Percentiles rank a stretch among this genome's conserved stretches.
Conservation (phyloP, 2,329 filamentous ascomycete species). For the Shiraia bambusicola region DNA sequence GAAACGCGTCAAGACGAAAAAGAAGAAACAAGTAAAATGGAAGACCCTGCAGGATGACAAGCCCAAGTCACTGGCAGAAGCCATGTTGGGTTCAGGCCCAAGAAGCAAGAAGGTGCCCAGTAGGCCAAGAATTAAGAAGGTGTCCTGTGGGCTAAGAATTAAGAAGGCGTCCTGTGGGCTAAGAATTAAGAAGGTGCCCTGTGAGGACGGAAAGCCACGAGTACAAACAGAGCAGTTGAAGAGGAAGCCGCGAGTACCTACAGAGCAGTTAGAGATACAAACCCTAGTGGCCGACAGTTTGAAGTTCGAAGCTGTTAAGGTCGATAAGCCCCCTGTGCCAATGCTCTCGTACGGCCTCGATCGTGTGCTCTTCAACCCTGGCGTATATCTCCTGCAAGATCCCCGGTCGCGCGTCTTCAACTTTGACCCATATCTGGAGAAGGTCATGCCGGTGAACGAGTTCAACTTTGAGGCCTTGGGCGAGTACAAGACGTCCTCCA, state of each 20-base stretch:
- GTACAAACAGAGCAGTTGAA: too few species aligned
- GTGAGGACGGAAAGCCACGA: too few species aligned
- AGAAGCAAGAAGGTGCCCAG: too few species aligned
- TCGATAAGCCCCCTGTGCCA: conserved; percentile 59
- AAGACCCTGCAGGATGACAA: background rate
- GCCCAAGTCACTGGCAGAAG: conserved; percentile 25
- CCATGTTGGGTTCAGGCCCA: conserved; percentile 17
- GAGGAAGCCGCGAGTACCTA: too few species aligned
- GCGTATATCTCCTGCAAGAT: conserved; percentile 90
- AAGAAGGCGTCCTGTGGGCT: too few species aligned
- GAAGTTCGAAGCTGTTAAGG: conserved; percentile 41
- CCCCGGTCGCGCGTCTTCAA: conserved; percentile 86
- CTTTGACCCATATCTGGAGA: conserved; percentile 90
- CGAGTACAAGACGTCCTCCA: conserved; percentile 87
- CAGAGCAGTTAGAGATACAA: conserved; percentile 25
- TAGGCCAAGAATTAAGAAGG: too few species aligned
- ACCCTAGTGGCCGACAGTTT: conserved; percentile 31
- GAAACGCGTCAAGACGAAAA: background rate
- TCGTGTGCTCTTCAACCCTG: conserved; percentile 85
- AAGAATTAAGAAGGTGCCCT: too few species aligned
- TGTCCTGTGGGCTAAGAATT: too few species aligned
- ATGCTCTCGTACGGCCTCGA: conserved; percentile 73
- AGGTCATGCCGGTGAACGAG: conserved; percentile 88
- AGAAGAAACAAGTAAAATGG: background rate
- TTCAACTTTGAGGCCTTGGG: conserved; percentile 90